These are phyloP conservation scores for Lodderomyces margitis DNA, from an alignment of 1,139 yeast species.

Conservation along the genomic window DNA sequence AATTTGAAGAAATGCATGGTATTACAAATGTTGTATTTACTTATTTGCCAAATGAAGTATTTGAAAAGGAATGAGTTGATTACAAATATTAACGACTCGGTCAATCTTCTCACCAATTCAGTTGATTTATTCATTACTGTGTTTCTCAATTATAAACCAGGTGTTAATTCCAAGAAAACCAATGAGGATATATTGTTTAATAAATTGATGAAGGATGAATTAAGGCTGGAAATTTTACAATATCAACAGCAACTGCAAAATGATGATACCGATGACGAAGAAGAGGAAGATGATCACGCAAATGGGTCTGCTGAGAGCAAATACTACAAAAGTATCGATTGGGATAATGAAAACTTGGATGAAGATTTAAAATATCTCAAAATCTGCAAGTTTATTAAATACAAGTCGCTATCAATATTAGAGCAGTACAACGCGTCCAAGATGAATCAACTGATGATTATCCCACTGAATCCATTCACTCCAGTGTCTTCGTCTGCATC, in stretches of 20 bases:
- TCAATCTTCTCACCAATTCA: slow-evolving; percentile 27
- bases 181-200: slow-evolving; percentile 40
- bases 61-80: slow-evolving; percentile 23
- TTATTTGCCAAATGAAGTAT: slow-evolving; percentile 41
- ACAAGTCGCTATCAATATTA: slow-evolving; percentile 27
- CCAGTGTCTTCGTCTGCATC: slow-evolving; percentile 3
- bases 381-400: slow-evolving; percentile 42
- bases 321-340: slow-evolving; percentile 35
- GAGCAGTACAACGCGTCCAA: slow-evolving; percentile 7
- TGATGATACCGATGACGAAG: slow-evolving; percentile 17
- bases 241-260: slow-evolving; percentile 25
- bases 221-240: slow-evolving; percentile 37
- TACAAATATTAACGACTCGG: slow-evolving; percentile 21
- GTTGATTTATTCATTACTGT: slow-evolving; percentile 38
- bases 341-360: slow-evolving; percentile 53
- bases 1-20: slow-evolving; percentile 45
- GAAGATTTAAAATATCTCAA: slow-evolving; percentile 48
- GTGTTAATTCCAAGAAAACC: slow-evolving; percentile 18
- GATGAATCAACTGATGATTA: slow-evolving; percentile 3
- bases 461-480: slow-evolving; percentile 4
- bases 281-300: slow-evolving; percentile 6
- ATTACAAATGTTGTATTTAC: slow-evolving; percentile 44
- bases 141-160: slow-evolving; percentile 36
- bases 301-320: slow-evolving; percentile 4
- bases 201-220: slow-evolving; percentile 41